Conservation (phyloP, 345 rosid genomes). For the Populus alba region DNA sequence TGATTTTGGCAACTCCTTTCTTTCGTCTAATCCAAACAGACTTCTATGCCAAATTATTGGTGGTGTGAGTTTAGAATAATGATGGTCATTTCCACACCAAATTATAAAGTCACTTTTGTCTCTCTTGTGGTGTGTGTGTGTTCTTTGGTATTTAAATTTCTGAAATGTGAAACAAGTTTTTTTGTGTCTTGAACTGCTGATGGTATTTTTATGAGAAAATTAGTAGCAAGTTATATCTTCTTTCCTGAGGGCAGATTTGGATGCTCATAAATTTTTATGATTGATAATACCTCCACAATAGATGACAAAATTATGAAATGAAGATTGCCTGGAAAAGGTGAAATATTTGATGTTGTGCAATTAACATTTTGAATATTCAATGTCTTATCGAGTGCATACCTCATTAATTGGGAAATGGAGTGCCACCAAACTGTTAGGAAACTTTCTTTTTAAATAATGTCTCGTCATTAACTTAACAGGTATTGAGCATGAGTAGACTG, state of each 20-base stretch:
- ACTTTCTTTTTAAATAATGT: background rate
- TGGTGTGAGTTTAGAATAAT: background rate
- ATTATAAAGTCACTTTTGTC: constrained; percentile 3
- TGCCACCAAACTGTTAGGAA: constrained; percentile 8
- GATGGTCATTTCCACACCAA: background rate
- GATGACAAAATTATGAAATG: background rate
- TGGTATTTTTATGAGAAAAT: background rate
- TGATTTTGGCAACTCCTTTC: background rate
- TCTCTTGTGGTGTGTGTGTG: background rate
- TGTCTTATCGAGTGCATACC: background rate
- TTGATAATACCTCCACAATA: background rate
- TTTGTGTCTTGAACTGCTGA: background rate
- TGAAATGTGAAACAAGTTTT: background rate
- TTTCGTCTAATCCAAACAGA: constrained; percentile 3
- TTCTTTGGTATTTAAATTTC: background rate
- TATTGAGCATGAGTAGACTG: constrained; percentile 97
- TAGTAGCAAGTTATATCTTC: background rate
- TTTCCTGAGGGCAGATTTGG: background rate
- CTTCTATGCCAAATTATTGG: constrained; percentile 3
- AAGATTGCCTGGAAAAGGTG: background rate
- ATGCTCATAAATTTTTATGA: background rate
- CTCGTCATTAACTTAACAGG: constrained; percentile 45
- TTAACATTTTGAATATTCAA: constrained; percentile 5
- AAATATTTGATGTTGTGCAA: background rate
- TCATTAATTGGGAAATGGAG: background rate